phyloP scores from a whole-genome alignment of 441 rosid species.

The Bruguiera hainesii region DNA sequence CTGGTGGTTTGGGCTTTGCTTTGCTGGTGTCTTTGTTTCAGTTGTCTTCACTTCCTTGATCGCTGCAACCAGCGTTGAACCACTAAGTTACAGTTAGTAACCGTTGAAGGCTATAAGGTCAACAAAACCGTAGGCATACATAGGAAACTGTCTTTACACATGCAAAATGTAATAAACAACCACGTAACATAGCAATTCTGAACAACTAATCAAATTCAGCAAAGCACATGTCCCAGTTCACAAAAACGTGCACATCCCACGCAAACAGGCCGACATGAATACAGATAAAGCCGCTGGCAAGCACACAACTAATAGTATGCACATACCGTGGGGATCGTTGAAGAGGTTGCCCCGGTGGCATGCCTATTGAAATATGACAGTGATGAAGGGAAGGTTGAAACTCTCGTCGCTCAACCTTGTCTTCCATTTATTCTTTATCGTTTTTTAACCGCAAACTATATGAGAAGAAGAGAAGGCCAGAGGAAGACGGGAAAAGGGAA shows the following conservation, averaged over 20 bases:
- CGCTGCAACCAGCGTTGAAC: constrained; percentile 39
- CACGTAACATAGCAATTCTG: too few species aligned
- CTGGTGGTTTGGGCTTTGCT: constrained; percentile 54
- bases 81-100: too few species aligned
- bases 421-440: too few species aligned
- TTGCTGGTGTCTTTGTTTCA: constrained; percentile 28
- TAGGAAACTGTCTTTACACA: background rate
- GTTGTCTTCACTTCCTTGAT: constrained; percentile 43
- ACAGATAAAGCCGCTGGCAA: too few species aligned
- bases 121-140: background rate
- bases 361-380: constrained; percentile 36
- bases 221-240: too few species aligned
- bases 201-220: too few species aligned
- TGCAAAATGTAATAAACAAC: too few species aligned
- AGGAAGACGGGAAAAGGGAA: background rate
- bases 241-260: too few species aligned
- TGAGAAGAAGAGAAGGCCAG: constrained; percentile 1
- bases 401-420: constrained; percentile 48
- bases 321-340: constrained; percentile 46
- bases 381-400: constrained; percentile 45
- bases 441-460: background rate
- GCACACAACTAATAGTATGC: background rate
- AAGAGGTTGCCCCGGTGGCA: constrained; percentile 30
- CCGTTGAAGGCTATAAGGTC: background rate
- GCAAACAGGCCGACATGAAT: too few species aligned